phyloP scores from a whole-genome alignment of 2,329 filamentous ascomycete species.

The Hypoxylon sp. region DNA sequence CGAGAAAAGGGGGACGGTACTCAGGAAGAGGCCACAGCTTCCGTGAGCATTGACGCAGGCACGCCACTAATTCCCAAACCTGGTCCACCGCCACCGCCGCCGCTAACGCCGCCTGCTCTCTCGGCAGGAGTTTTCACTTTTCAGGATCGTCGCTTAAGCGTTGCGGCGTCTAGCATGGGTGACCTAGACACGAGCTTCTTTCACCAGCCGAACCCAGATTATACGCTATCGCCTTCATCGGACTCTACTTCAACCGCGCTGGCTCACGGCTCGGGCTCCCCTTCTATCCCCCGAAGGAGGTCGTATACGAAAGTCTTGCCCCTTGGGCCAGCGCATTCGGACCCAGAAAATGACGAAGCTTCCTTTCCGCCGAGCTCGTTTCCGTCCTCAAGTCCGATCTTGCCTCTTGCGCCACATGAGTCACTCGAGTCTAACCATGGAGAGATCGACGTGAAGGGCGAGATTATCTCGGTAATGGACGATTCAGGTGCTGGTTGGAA shows the following conservation, averaged over 20 bases:
- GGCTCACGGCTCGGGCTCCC: constrained; percentile 46
- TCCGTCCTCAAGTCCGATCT: constrained; percentile 62
- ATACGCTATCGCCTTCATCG: constrained; percentile 57
- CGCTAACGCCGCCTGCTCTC: constrained; percentile 65
- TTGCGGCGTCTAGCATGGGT: constrained; percentile 54
- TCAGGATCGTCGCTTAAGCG: constrained; percentile 57
- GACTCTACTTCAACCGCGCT: constrained; percentile 44
- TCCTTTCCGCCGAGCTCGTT: constrained; percentile 65
- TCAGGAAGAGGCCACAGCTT: constrained; percentile 32
- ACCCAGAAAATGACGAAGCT: constrained; percentile 41
- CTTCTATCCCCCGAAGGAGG: constrained; percentile 57
- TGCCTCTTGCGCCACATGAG: constrained; percentile 63
- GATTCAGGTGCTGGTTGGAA: constrained; percentile 67
- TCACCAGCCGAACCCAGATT: constrained; percentile 66
- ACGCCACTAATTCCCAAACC: constrained; percentile 54
- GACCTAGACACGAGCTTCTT: constrained; percentile 60
- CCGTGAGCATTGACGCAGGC: constrained; percentile 48
- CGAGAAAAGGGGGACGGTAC: constrained; percentile 28
- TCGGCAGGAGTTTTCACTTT: constrained; percentile 61
- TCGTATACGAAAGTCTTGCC: constrained; percentile 62
- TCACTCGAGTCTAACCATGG: constrained; percentile 51
- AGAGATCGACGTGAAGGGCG: constrained; percentile 63
- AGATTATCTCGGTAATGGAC: constrained; percentile 66
- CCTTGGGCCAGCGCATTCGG: constrained; percentile 49
- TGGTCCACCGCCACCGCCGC: constrained; percentile 62